Conservation (phyloP, 257 asterid species). For the Verbascum thapsus region DNA sequence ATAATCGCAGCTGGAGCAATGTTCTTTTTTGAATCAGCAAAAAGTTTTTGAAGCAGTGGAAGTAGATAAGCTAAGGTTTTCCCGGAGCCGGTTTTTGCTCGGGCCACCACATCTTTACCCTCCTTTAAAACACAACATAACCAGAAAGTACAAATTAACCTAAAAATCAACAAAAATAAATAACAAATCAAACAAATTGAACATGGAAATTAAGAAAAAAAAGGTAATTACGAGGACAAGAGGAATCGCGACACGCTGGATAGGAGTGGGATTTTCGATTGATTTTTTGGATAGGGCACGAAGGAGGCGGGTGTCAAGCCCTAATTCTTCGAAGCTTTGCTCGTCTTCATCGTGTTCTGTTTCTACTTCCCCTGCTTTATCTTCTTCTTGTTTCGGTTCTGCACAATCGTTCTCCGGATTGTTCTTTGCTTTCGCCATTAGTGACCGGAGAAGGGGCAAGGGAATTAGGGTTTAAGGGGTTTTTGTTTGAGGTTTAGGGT, state of each 20-base stretch:
- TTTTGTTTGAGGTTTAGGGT: no score
- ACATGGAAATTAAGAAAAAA: constrained; percentile 7
- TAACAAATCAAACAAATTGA: not conserved
- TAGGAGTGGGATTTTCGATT: constrained; percentile 79
- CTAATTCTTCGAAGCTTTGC: constrained; percentile 70
- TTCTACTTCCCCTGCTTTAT: constrained; percentile 25
- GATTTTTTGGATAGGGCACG: constrained; percentile 72
- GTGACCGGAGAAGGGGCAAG: not conserved
- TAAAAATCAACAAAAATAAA: not conserved
- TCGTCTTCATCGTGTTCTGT: constrained; percentile 47
- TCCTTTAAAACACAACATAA: constrained; percentile 43
- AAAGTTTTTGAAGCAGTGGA: constrained; percentile 91
- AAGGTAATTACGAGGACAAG: constrained; percentile 61
- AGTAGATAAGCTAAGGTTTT: constrained; percentile 89
- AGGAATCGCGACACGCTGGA: constrained; percentile 82
- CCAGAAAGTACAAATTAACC: constrained; percentile 6
- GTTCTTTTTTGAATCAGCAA: no score
- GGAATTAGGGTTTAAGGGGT: no score
- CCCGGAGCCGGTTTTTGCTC: constrained; percentile 99
- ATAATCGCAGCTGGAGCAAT: constrained; percentile 61
- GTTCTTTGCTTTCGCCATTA: constrained; percentile 41
- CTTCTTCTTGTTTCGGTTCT: constrained; percentile 25
- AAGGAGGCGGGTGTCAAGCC: constrained; percentile 80
- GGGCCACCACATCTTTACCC: constrained; percentile 96
- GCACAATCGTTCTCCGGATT: constrained; percentile 13